Percentiles rank a stretch among this genome's conserved stretches.
Evolutionary conservation across 1,284 basidiomycete species (phyloP).

Genomic region (Ceratobasidium sp.): DNA sequence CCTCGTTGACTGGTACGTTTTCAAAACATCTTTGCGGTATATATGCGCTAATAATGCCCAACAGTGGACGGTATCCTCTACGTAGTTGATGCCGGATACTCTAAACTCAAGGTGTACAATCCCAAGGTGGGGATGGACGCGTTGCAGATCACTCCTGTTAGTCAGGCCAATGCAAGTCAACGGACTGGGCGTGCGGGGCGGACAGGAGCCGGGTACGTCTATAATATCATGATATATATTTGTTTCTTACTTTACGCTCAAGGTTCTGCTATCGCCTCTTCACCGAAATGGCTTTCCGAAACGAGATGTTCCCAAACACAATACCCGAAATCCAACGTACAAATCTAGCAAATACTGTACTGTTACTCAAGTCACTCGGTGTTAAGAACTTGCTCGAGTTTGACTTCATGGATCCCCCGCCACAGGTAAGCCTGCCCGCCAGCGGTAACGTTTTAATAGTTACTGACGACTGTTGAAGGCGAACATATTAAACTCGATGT

Average conservation of each 20-base stretch:
- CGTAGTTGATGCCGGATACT: constrained; percentile 97
- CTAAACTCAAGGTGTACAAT: constrained; percentile 99
- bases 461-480: constrained; percentile 64
- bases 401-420: constrained; percentile 98
- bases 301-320: constrained; percentile 96
- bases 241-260: constrained; percentile 45
- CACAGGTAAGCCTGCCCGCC: constrained; percentile 58
- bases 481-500: constrained; percentile 98
- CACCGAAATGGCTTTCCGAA: constrained; percentile 95
- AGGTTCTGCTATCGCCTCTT: constrained; percentile 96
- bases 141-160: constrained; percentile 98
- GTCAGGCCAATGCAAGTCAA: constrained; percentile 97
- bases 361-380: constrained; percentile 94
- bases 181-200: constrained; percentile 95
- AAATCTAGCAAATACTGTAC: constrained; percentile 96
- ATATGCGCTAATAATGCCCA: constrained; percentile 49
- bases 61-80: constrained; percentile 97
- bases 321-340: constrained; percentile 99
- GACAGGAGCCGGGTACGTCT: constrained; percentile 88
- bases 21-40: constrained; percentile 1
- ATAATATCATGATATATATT: background rate
- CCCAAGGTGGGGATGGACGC: constrained; percentile 99
- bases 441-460: background rate
- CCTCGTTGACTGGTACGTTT: constrained; percentile 86
- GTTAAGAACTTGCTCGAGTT: constrained; percentile 97